Base-by-base conservation (phyloP, 306 rosid genomes). In the Acacia acuminata region DNA sequence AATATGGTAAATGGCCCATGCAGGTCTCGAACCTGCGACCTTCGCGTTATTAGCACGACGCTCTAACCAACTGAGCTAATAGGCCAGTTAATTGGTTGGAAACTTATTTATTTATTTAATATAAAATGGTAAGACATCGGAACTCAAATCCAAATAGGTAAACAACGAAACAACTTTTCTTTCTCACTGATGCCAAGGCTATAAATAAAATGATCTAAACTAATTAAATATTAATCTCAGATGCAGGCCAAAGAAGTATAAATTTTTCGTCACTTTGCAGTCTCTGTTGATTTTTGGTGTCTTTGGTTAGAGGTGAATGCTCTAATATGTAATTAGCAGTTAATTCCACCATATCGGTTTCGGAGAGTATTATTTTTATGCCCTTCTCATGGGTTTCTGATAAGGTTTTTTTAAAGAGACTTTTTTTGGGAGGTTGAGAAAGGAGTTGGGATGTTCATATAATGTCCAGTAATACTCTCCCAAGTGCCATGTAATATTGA, bases 1-100 rank as follows among this genome's bases (percentile, higher is more conserved):
- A 1, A 16, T 3, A 5, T 17, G 7, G 5, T 38, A 6, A 19
- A 9, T 56, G 63, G 87, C 87, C 84, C 74, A 84, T 87, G 82
- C 87, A 84, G 87, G 82, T 87, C 12, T 86, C 87, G 83, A 86
- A 86, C 89, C 81, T 83, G 85, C 78, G 81, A 83, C 87, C 85
- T 86, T 83, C 81, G 78, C 85, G 87, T 86, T 86, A 86, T 84
- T 87, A 84, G 87, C 87, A 87, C 85, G 63, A 87, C 87, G 84
- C 85, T 84, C 84, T 87, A 87, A 87, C 85, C 87, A 87, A 16
- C 85, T 84, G 84, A 87, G 85, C 86, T 87, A 87, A 84, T 87
- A 71, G 82, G 87, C 85, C 85, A 10, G 0, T 0, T 30, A 73
- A 8, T 20, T 20, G 0, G 0, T 3, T 0, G 0, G 3, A 0